Evolutionary conservation across 1,284 basidiomycete genomes (phyloP), one percentile per base, ranked within the genome.

Genomic region (Takashimella tepidaria): DNA sequence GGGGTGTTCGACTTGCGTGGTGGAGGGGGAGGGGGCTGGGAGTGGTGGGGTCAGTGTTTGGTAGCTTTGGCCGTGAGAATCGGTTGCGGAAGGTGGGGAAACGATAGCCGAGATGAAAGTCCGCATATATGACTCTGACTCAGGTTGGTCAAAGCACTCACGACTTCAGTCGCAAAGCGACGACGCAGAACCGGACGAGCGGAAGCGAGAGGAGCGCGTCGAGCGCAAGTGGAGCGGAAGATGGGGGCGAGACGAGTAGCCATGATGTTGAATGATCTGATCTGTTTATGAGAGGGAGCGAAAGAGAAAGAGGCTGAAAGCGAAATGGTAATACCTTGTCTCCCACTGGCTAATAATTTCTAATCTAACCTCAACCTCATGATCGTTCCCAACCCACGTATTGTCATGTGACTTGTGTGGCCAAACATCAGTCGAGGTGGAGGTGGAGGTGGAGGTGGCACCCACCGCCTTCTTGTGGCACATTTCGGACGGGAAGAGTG

Each of bases 211-310:
- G 45, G 45, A 13, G 50, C 57, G 51, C 66, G 55, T 40, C 65
- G 57, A 21, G 57, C 57, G 27, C 58, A 60, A 31, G 61, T 58
- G 21, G 57, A 50, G 57, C 69, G 59, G 22, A 70, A 59, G 21
- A 67, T 49, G 27, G 69, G 63, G 41, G 64, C 59, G 52, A 67
- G 41, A 48, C 69, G 63, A 44, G 67, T 50, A 19, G 69, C 69
- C 69, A 72, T 70, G 51, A 44, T 44, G 21, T n/a, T n/a, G n/a
- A n/a, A n/a, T n/a, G n/a, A n/a, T n/a, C n/a, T n/a, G n/a, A n/a
- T n/a, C n/a, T n/a, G n/a, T n/a, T n/a, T n/a, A n/a, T n/a, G n/a
- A n/a, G n/a, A n/a, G n/a, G n/a, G n/a, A n/a, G n/a, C n/a, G n/a
- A n/a, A n/a, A n/a, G n/a, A n/a, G n/a, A n/a, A n/a, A n/a, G n/a